Evolutionary conservation across 305 asterid genomes (phyloP).

Genomic region (Plantago lanceolata): DNA sequence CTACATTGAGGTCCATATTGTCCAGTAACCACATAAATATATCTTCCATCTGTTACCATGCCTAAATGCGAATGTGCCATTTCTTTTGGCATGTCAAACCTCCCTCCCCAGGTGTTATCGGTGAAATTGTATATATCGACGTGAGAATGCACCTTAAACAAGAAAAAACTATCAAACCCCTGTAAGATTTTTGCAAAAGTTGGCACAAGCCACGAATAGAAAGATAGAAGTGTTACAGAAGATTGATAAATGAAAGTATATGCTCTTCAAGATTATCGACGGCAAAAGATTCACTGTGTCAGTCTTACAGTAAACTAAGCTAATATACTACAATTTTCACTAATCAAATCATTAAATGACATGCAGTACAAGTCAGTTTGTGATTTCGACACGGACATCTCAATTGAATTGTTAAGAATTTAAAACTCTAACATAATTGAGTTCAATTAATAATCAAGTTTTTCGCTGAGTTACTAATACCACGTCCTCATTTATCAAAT

Average conservation of each 20-base stretch:
- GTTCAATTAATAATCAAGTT: no score
- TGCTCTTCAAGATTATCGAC: no score
- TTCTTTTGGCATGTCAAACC: conserved; percentile 93
- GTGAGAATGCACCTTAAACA: conserved; percentile 81
- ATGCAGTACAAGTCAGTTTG: no score
- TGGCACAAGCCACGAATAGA: not conserved
- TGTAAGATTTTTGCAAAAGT: conserved; percentile 15
- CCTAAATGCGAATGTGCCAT: conserved; percentile 99
- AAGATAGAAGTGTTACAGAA: not conserved
- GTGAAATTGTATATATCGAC: conserved; percentile 87
- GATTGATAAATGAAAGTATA: not conserved
- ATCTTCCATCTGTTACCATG: conserved; percentile 91
- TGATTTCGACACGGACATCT: no score
- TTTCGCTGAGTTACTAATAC: no score
- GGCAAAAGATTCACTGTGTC: not conserved
- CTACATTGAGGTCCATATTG: conserved; percentile 98
- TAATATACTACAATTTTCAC: no score
- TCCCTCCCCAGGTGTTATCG: conserved; percentile 83
- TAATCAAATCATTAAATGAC: no score
- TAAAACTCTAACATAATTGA: no score
- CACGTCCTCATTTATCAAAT: no score
- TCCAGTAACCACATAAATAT: conserved; percentile 77
- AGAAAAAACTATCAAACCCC: conserved; percentile 5
- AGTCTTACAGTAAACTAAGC: no score
- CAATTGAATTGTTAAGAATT: no score